Evolutionary conservation across 768 basidiomycete genomes (phyloP), one percentile per base, ranked within the genome.

Genomic region (Leccinum aurantiacum): DNA sequence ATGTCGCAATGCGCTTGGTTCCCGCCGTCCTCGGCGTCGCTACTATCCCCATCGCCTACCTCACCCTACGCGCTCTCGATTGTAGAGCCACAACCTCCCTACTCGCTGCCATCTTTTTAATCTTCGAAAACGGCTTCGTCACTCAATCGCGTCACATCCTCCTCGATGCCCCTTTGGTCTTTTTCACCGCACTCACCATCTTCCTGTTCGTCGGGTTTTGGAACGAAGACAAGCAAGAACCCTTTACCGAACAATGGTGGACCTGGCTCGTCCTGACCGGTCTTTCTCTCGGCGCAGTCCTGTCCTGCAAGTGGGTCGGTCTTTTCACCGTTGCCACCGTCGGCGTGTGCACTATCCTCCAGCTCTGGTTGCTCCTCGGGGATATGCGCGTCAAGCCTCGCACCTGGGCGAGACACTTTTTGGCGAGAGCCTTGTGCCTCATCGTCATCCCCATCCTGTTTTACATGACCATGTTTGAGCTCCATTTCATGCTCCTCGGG

Each of bases 291-390:
- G 97, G 97, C 38, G 95, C 95, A 5, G 94, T 96, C 53, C 84
- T 90, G 33, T 91, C 89, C 67, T 93, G 93, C 79, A 99, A 98
- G 74, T 98, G 96, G 97, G 96, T 98, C 46, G 97, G 97, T 10
- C 79, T 99, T 22, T 98, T 99, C 77, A 98, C 95, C 14, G 93
- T 98, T 66, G 95, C 97, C 9, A 97, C 95, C 7, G 78, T 99
- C 54, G 97, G 96, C 14, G 69, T 90, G 35, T 87, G 86, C 67
- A 97, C 95, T 2, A 68, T 98, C 35, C 77, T 82, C 53, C 96
- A 95, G 67, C 80, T 99, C 4, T 98, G 97, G 96, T 70, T 79
- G 38, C 83, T 96, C 6, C 84, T 99, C 5, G 97, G 95, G 5
- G 95, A 98, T 70, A 70, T 91, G 29, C 85, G 88, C 27, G 82